Base-by-base conservation (phyloP, 345 rosid species). In the Lepidium africanum region DNA sequence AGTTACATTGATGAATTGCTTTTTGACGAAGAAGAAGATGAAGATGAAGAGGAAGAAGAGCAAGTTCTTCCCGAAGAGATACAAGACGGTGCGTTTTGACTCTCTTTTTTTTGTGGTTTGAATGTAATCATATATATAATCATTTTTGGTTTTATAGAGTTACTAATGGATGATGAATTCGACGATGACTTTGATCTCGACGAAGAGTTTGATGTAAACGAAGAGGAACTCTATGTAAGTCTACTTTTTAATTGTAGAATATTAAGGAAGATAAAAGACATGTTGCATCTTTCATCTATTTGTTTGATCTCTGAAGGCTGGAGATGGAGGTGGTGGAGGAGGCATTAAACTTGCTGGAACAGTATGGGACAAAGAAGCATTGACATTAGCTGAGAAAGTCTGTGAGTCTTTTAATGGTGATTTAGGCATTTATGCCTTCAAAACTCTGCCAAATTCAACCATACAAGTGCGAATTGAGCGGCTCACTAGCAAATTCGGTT, bases 261-360 rank as follows among this genome's bases (percentile, higher is more conserved):
- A 19, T 47, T 51, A 53, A 1, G 12, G 57, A 49, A 39, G 30
- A 30, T 16, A 0, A 19, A 52, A 43, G n/a, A 33, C 9, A 10
- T 30, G 49, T 19, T 39, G 57, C 12, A 30, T 21, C 12, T 67
- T 49, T 13, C 12, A 35, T 25, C 10, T 50, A 14, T 63, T 25
- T 9, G 13, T 58, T 30, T 10, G 21, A 60, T 62, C 45, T 43
- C 4, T 64, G 63, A 70, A 93, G 98, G 85, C 59, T 51, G 97
- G 96, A 63, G 96, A 93, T 81, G 98, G 97, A 59, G 80, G 76
- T 42, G 92, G 82, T 15, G 97, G 98, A 75, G 97, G 97, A 62
- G 94, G 98, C 39, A 78, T 90, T 51, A 77, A 86, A 32, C 83
- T 90, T 9, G 90, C 89, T 9, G 96, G 98, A 58, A 85, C 92